Percentiles rank a stretch among this genome's conserved stretches.
phyloP scores from a whole-genome alignment of 2,329 filamentous ascomycete species.

The Epichloe aotearoae region DNA sequence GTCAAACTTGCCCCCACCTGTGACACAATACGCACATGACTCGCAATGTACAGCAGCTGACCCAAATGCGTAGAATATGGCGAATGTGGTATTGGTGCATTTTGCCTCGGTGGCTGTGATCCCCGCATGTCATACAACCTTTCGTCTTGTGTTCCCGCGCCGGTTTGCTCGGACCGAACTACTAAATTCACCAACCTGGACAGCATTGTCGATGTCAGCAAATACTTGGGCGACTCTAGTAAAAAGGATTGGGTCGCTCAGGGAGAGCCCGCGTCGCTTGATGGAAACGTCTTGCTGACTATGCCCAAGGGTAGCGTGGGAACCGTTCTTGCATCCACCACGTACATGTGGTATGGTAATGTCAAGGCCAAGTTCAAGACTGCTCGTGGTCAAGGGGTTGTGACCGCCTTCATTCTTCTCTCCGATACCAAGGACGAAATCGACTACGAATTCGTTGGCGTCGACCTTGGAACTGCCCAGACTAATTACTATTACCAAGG shows the following conservation, averaged over 20 bases:
- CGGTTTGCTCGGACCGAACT: conserved; percentile 62
- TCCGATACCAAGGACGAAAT: conserved; percentile 97
- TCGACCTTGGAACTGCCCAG: conserved; percentile 63
- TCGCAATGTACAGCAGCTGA: conserved; percentile 7
- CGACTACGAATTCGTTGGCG: conserved; percentile 88
- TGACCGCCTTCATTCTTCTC: conserved; percentile 94
- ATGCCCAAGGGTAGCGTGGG: conserved; percentile 80
- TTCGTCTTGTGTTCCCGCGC: conserved; percentile 73
- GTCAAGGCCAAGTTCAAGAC: conserved; percentile 78
- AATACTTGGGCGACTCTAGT: conserved; percentile 75
- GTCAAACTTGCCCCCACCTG: conserved; percentile 20
- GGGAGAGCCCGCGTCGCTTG: conserved; percentile 56
- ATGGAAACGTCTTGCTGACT: conserved; percentile 66
- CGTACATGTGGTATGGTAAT: conserved; percentile 96
- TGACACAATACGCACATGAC: background rate
- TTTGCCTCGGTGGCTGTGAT: conserved; percentile 92
- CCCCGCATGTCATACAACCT: conserved; percentile 70
- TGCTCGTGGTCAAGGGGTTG: conserved; percentile 71
- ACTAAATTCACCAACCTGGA: conserved; percentile 65
- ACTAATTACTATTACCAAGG: conserved; percentile 98
- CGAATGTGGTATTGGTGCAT: conserved; percentile 84
- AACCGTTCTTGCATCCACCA: conserved; percentile 69
- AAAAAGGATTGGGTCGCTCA: conserved; percentile 83
- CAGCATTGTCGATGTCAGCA: conserved; percentile 52
- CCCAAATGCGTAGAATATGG: conserved; percentile 57